phyloP scores from a whole-genome alignment of 306 rosid species.

The Cucumis hystrix region DNA sequence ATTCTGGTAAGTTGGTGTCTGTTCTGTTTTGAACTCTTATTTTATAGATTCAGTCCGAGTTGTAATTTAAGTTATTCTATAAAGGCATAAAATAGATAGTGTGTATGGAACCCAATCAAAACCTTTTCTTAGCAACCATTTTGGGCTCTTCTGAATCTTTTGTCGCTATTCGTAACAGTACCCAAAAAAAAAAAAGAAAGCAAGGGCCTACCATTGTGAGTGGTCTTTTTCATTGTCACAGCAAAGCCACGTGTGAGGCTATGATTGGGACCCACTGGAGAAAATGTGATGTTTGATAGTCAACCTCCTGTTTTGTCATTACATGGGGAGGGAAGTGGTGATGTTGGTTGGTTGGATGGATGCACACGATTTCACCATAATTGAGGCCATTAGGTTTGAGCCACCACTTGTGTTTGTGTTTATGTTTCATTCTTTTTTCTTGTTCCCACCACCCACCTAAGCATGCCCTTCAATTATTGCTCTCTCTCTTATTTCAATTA shows the following conservation, averaged over 20 bases:
- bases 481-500: neutral
- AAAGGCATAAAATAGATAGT: neutral
- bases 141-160: neutral
- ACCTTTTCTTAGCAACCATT: neutral
- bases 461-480: conserved; percentile 4
- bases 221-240: neutral
- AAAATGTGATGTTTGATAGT: conserved; percentile 5
- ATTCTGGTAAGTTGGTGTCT: neutral
- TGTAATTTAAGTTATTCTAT: neutral
- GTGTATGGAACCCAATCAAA: neutral
- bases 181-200: neutral
- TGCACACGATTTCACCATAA: conserved; percentile 1
- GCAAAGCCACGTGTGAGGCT: conserved; percentile 1
- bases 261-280: conserved; percentile 4
- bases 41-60: neutral
- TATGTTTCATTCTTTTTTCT: neutral
- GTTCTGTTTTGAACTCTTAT: neutral
- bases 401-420: conserved; percentile 1
- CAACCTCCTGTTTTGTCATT: conserved; percentile 3
- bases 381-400: conserved; percentile 3
- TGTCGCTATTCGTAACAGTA: neutral
- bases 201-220: neutral
- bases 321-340: conserved; percentile 3
- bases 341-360: conserved; percentile 8
- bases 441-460: conserved; percentile 1